Evolutionary conservation across 2,329 filamentous ascomycete species (phyloP), one percentile per base, ranked within the genome.

Genomic region (Pestalotiopsis sp.): DNA sequence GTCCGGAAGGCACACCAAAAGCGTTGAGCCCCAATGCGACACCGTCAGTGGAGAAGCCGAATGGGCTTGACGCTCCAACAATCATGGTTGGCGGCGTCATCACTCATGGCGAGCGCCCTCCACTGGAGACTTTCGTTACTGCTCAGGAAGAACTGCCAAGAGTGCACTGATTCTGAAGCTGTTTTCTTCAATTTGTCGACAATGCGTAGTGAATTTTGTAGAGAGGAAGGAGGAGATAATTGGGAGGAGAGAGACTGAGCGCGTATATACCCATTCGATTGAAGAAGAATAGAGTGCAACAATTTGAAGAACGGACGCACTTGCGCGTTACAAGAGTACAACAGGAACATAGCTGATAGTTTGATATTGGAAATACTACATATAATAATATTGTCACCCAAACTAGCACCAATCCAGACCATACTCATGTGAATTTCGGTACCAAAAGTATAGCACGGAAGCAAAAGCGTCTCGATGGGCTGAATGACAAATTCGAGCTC

Each of bases 61-160:
- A 66, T 31, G 49, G 57, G 31, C 58, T 69, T 20, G 68, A 69
- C 14, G 45, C 69, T 17, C 69, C 73, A 5, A 13, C 68, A 3
- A 27, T 71, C 20, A 64, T 66, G 4, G 49, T 66, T 17, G 68
- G 68, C n/a, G 72, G 67, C 20, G 62, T 31, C 6, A 23, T n/a
- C 3, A 65, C 62, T 4, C 60, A 66, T 9, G 23, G 9, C 12
- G 68, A 73, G 65, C 70, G 76, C 11, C 77, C 76, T 11, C 74
- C 72, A 2, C 63, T 90, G 36, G 87, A 91, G 70, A 84, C 84
- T 0, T 90, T 88, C 70, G 81, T 86, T 23, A 90, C 88, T 2
- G 87, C 88, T 1, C 82, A 78, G 13, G 83, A 86, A 70, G 77
- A 82, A 4, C 71, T 84, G 62, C 80, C 83, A 0, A 77, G 70